Evolutionary conservation across 2,329 filamentous ascomycete genomes (phyloP).

Genomic region (Rhinocladiella similis): DNA sequence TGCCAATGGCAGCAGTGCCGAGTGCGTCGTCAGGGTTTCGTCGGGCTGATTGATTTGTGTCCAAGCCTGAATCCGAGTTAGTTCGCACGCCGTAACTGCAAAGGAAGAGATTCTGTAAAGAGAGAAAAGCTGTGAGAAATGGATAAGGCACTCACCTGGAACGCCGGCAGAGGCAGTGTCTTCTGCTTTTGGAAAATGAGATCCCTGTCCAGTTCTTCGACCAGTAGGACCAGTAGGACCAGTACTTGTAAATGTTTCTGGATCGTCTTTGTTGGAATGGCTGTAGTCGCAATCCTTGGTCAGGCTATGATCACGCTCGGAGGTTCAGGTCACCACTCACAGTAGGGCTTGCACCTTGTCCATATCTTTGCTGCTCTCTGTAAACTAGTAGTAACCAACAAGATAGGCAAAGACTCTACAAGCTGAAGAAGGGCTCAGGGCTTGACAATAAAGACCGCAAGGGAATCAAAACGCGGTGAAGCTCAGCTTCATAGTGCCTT

Average conservation of each 20-base stretch:
- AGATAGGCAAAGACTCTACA: background rate
- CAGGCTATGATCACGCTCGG: background rate
- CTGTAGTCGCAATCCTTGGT: background rate
- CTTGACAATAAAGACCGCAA: background rate
- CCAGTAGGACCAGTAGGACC: background rate
- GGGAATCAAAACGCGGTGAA: background rate
- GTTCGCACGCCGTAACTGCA: background rate
- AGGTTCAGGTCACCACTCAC: background rate
- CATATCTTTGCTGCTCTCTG: conserved; percentile 3
- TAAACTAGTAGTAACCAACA: background rate
- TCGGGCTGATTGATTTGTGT: background rate
- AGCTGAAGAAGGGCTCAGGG: background rate
- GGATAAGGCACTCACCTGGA: background rate
- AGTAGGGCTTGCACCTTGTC: background rate
- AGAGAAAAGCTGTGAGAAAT: too few species aligned
- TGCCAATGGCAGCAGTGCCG: conserved; percentile 21
- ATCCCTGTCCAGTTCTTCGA: conserved; percentile 24
- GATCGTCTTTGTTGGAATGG: background rate
- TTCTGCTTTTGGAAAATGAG: conserved; percentile 20
- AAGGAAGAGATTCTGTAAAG: too few species aligned
- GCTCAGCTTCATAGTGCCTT: background rate
- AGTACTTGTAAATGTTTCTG: background rate
- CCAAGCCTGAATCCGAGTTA: conserved; percentile 2
- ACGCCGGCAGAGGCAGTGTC: conserved; percentile 2
- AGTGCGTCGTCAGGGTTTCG: background rate